phyloP scores from a whole-genome alignment of 108 stramenopile genomes.

The Nannochloropsis gaditana region DNA sequence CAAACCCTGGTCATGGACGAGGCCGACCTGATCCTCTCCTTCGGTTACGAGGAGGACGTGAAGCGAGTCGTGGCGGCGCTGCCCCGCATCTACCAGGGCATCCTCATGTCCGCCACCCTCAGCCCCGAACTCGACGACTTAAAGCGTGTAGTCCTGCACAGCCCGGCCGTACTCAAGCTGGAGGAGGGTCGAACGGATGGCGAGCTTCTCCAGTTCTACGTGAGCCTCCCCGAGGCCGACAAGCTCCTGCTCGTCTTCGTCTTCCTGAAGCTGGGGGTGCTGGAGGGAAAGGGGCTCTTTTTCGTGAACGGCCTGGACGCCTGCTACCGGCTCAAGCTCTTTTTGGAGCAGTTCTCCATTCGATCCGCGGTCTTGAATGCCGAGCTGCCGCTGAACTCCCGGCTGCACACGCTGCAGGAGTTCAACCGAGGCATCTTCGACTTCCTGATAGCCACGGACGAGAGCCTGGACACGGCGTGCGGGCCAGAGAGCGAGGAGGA shows the following conservation, averaged over 20 bases:
- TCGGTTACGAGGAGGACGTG: slow-evolving; percentile 88
- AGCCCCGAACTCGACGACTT: slow-evolving; percentile 76
- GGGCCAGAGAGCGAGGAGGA: slow-evolving; percentile 21
- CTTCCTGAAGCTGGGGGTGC: slow-evolving; percentile 73
- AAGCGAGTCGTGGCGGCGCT: slow-evolving; percentile 69
- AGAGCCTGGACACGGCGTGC: slow-evolving; percentile 56
- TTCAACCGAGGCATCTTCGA: slow-evolving; percentile 98
- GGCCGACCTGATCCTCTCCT: slow-evolving; percentile 93
- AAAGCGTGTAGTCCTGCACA: slow-evolving; percentile 84
- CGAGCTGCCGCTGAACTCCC: slow-evolving; percentile 84
- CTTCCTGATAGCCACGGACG: slow-evolving; percentile 92
- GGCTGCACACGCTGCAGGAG: slow-evolving; percentile 87
- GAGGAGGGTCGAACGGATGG: slow-evolving; percentile 70
- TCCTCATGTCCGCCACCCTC: slow-evolving; percentile 95
- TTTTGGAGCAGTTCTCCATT: slow-evolving; percentile 95
- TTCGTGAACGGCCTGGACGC: slow-evolving; percentile 88
- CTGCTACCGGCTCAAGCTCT: slow-evolving; percentile 88
- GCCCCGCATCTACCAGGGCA: slow-evolving; percentile 87
- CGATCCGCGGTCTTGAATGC: slow-evolving; percentile 89
- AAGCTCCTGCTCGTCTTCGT: slow-evolving; percentile 84
- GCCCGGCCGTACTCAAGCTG: slow-evolving; percentile 82
- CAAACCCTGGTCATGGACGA: slow-evolving; percentile 93
- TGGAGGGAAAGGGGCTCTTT: slow-evolving; percentile 90
- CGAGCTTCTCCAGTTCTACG: slow-evolving; percentile 78
- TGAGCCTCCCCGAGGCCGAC: slow-evolving; percentile 66